These are phyloP conservation scores for Puccinia horiana DNA, from an alignment of 1,284 basidiomycete species.

Conservation along the genomic window DNA sequence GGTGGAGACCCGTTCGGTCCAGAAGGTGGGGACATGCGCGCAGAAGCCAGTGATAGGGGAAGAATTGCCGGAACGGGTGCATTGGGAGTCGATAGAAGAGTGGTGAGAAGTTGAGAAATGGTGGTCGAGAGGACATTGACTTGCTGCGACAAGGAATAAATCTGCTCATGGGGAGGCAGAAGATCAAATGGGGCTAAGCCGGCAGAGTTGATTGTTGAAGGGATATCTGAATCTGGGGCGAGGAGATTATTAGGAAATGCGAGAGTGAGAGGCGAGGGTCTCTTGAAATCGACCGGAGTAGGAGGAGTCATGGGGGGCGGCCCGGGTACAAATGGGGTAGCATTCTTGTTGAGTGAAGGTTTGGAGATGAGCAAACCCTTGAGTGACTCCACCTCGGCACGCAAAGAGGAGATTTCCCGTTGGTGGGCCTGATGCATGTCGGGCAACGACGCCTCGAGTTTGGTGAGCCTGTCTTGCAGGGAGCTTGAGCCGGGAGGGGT, in stretches of 20 bases:
- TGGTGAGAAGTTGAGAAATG: conserved; percentile 35
- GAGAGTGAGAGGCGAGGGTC: background rate
- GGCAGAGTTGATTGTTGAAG: conserved; percentile 50
- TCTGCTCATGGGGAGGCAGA: conserved; percentile 30
- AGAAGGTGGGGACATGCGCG: background rate
- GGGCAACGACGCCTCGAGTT: conserved; percentile 8
- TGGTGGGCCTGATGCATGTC: conserved; percentile 10
- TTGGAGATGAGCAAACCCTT: conserved; percentile 10
- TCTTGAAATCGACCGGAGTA: conserved; percentile 21
- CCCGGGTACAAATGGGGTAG: conserved; percentile 7
- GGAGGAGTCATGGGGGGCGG: conserved; percentile 21
- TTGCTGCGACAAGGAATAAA: conserved; percentile 37
- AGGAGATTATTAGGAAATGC: background rate
- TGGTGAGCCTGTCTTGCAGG: background rate
- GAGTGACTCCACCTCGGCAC: conserved; percentile 10
- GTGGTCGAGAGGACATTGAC: conserved; percentile 45
- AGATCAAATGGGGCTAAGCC: conserved; percentile 52
- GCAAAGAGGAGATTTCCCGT: background rate
- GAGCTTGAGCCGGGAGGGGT: background rate
- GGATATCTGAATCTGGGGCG: background rate
- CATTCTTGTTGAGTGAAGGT: conserved; percentile 24
- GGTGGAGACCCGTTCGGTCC: background rate
- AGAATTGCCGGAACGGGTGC: background rate
- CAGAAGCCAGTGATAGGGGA: background rate
- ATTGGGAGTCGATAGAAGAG: conserved; percentile 26